Conservation (phyloP, 2,329 filamentous ascomycete genomes). For the Knufia petricola region DNA sequence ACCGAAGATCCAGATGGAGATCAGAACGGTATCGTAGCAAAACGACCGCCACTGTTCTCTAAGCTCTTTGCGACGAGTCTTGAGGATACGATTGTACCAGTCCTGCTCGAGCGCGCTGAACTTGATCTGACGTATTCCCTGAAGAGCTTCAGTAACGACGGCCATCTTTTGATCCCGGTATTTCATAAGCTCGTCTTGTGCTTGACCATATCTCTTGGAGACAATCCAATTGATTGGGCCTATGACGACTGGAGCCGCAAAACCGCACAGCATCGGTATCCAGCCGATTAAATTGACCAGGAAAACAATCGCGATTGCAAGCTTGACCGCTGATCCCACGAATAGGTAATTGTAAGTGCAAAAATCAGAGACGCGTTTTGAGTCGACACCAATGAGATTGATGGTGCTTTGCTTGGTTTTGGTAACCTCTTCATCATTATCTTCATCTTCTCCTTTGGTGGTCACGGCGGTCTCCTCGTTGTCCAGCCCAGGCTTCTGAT, state of each 20-base stretch:
- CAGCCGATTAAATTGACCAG: slow-evolving; percentile 62
- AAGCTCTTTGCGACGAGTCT: slow-evolving; percentile 58
- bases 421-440: slow-evolving; percentile 44
- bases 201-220: slow-evolving; percentile 53
- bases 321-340: slow-evolving; percentile 51
- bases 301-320: slow-evolving; percentile 57
- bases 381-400: slow-evolving; percentile 70
- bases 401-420: slow-evolving; percentile 62
- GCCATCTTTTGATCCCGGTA: slow-evolving; percentile 65
- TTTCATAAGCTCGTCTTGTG: slow-evolving; percentile 65
- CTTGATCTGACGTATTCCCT: slow-evolving; percentile 77
- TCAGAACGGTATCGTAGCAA: slow-evolving; percentile 50
- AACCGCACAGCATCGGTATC: slow-evolving; percentile 56
- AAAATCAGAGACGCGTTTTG: slow-evolving; percentile 60
- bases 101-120: slow-evolving; percentile 66
- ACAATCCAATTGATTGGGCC: slow-evolving; percentile 60
- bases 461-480: slow-evolving; percentile 27
- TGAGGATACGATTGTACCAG: slow-evolving; percentile 62
- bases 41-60: slow-evolving; percentile 58
- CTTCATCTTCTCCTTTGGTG: slow-evolving; percentile 30
- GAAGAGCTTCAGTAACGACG: slow-evolving; percentile 64
- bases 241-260: slow-evolving; percentile 54
- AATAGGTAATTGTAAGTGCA: slow-evolving; percentile 58
- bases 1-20: slow-evolving; percentile 62
- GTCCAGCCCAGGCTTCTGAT: slow-evolving; percentile 24